Conservation (phyloP, 768 basidiomycete species). For the Tricholomella constricta region DNA sequence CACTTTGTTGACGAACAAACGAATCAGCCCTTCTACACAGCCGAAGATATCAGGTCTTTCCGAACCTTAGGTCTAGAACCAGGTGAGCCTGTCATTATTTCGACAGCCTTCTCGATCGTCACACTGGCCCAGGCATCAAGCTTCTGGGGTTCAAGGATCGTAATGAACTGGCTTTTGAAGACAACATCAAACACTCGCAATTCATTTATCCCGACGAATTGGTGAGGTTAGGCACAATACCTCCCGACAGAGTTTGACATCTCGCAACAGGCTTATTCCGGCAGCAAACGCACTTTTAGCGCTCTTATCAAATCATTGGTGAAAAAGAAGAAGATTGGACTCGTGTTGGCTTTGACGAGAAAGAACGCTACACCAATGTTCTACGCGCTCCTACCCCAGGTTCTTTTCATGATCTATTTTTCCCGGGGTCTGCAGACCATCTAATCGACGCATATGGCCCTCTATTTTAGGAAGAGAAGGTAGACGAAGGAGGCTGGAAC, state of each 20-base stretch:
- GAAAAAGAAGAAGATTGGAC: conserved; percentile 77
- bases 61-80: conserved; percentile 80
- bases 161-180: conserved; percentile 72
- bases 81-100: conserved; percentile 40
- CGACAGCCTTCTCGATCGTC: neutral
- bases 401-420: conserved; percentile 25
- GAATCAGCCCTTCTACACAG: conserved; percentile 76
- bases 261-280: conserved; percentile 66
- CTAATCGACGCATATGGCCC: neutral
- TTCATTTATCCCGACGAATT: conserved; percentile 94
- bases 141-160: conserved; percentile 90
- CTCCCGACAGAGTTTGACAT: conserved; percentile 1
- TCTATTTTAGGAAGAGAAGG: conserved; percentile 60
- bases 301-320: conserved; percentile 84
- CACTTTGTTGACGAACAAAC: neutral
- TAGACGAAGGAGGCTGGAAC: conserved; percentile 70
- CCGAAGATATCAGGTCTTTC: conserved; percentile 82
- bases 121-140: conserved; percentile 64
- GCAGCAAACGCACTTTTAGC: conserved; percentile 90
- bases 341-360: conserved; percentile 72
- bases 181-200: conserved; percentile 88
- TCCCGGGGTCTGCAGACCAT: neutral
- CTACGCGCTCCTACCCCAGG: conserved; percentile 88
- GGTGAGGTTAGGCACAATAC: conserved; percentile 43
- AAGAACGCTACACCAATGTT: conserved; percentile 77